phyloP scores from a whole-genome alignment of 2,329 filamentous ascomycete species.

The Sclerotiophoma versabilis region DNA sequence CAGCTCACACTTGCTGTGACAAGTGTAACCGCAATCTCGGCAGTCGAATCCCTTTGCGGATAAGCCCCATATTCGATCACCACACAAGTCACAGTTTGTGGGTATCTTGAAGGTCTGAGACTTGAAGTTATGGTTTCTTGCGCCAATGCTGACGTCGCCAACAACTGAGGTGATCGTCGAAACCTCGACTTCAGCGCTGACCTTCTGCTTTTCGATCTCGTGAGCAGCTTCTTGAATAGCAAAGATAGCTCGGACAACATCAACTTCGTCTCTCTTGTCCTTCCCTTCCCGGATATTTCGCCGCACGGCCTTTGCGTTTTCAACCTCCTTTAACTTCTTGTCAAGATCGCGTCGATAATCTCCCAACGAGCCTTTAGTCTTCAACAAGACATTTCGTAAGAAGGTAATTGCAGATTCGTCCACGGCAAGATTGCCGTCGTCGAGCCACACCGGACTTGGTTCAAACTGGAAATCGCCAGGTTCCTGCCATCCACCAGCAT shows the following conservation, averaged over 20 bases:
- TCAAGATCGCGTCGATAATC: conserved; percentile 85
- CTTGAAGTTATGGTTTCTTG: conserved; percentile 97
- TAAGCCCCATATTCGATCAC: conserved; percentile 95
- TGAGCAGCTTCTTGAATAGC: conserved; percentile 84
- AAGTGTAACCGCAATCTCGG: conserved; percentile 95
- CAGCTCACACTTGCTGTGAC: conserved; percentile 98
- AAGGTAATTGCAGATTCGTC: conserved; percentile 90
- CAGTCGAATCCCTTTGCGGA: conserved; percentile 97
- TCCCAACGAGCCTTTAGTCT: conserved; percentile 83
- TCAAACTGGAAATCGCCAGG: conserved; percentile 87
- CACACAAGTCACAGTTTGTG: conserved; percentile 96
- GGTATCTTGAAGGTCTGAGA: conserved; percentile 99
- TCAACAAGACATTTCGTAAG: conserved; percentile 87
- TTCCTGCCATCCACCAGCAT: conserved; percentile 81
- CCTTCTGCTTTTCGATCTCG: conserved; percentile 79
- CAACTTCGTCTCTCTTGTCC: conserved; percentile 88
- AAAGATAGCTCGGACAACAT: conserved; percentile 84
- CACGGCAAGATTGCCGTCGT: conserved; percentile 83
- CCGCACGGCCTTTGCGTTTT: conserved; percentile 75
- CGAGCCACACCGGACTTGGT: conserved; percentile 95
- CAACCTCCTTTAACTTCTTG: conserved; percentile 84
- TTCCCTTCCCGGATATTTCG: conserved; percentile 80
- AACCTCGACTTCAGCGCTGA: conserved; percentile 92
- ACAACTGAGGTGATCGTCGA: conserved; percentile 90
- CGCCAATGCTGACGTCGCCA: conserved; percentile 89